Evolutionary conservation across 2,329 filamentous ascomycete species (phyloP).

Genomic region (Alternaria hordeiaustralica): DNA sequence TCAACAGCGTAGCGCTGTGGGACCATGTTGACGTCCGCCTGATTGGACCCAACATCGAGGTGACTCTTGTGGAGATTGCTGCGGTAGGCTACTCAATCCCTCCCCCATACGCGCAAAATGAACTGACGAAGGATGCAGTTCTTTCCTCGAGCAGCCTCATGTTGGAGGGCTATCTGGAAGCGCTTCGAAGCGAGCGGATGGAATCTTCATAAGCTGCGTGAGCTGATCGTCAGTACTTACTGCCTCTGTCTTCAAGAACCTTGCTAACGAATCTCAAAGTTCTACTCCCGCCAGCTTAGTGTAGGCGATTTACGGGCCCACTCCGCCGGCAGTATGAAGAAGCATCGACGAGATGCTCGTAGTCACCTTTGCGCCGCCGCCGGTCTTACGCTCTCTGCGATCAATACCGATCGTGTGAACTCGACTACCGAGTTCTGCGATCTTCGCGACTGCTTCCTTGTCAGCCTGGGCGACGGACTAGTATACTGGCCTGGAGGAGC

Average conservation of each 20-base stretch:
- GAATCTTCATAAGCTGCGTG: background rate
- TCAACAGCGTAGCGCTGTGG: background rate
- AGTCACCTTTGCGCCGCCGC: background rate
- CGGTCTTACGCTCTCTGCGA: background rate
- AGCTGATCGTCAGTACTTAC: background rate
- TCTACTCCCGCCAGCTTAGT: background rate
- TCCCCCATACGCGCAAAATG: background rate
- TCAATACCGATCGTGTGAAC: background rate
- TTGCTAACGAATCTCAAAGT: background rate
- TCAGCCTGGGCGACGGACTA: background rate
- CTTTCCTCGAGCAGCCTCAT: background rate
- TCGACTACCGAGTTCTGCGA: background rate
- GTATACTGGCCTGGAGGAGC: background rate
- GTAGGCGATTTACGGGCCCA: background rate
- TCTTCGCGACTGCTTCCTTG: background rate
- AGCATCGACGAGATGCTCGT: background rate
- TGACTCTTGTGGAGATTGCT: background rate
- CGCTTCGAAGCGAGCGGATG: background rate
- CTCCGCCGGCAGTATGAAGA: background rate
- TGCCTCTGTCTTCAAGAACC: no score
- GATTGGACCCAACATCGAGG: background rate
- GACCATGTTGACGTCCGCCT: background rate
- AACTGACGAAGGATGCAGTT: background rate
- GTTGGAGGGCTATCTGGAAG: background rate
- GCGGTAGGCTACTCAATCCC: background rate